Percentiles rank a stretch among this genome's conserved stretches.
These are phyloP conservation scores for Penicillium crystallinum DNA, from an alignment of 495 filamentous ascomycete species.

Conservation along the genomic window DNA sequence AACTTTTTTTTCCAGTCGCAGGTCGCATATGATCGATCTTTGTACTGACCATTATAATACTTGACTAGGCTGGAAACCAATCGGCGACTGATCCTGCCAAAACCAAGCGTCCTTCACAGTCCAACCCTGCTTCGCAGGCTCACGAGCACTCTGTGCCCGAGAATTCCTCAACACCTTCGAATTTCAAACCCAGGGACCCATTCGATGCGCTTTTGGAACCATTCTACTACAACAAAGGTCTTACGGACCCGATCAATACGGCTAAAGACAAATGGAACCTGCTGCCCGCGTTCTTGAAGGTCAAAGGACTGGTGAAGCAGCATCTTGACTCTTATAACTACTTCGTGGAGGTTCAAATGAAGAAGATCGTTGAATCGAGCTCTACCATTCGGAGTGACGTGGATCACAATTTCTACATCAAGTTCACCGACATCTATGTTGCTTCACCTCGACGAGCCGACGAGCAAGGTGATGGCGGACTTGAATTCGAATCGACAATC, in stretches of 20 bases:
- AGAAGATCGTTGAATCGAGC: conserved; percentile 91
- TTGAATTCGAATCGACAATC: conserved; percentile 52
- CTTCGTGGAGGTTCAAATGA: conserved; percentile 90
- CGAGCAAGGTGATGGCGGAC: conserved; percentile 49
- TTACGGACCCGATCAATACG: conserved; percentile 93
- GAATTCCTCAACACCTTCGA: conserved; percentile 6
- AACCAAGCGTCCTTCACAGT: conserved; percentile 16
- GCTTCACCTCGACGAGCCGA: conserved; percentile 71
- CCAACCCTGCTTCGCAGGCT: conserved; percentile 8
- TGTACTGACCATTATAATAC: conserved; percentile 1
- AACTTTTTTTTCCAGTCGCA: conserved; percentile 22
- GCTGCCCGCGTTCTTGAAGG: conserved; percentile 90
- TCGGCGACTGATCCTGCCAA: conserved; percentile 8
- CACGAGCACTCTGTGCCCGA: conserved; percentile 3
- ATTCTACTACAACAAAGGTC: conserved; percentile 90
- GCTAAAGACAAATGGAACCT: conserved; percentile 94
- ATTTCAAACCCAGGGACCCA: conserved; percentile 38
- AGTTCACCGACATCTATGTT: conserved; percentile 85
- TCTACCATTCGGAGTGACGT: conserved; percentile 80
- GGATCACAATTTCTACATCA: conserved; percentile 78
- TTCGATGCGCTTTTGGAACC: conserved; percentile 90
- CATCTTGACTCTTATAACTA: conserved; percentile 99
- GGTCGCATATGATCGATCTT: background rate
- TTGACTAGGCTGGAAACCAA: conserved; percentile 2
- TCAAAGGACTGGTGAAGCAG: conserved; percentile 93